Evolutionary conservation across 1,284 basidiomycete species (phyloP).

Genomic region (Cryptococcus amylolentus): DNA sequence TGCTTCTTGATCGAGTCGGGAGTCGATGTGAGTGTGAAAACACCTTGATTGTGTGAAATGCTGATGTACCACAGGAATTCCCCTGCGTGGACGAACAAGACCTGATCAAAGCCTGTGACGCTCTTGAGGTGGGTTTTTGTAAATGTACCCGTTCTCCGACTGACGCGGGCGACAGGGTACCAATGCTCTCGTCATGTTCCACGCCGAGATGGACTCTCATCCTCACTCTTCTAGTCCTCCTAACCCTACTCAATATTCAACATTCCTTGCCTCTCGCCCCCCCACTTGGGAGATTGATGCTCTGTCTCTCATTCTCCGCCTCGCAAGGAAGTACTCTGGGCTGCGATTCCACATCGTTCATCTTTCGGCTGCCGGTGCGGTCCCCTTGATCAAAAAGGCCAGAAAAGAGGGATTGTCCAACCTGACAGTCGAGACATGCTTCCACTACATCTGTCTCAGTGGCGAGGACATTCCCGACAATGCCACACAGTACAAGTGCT

Average conservation of each 20-base stretch:
- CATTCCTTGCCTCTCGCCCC: conserved; percentile 80
- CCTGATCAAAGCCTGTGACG: conserved; percentile 65
- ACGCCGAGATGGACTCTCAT: conserved; percentile 69
- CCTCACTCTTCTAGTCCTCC: conserved; percentile 9
- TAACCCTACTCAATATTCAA: conserved; percentile 57
- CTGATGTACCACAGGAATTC: conserved; percentile 65
- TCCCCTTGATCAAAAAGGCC: conserved; percentile 69
- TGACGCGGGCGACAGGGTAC: conserved; percentile 55
- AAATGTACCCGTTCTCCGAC: background rate
- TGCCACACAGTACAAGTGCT: conserved; percentile 66
- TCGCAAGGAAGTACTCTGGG: conserved; percentile 61
- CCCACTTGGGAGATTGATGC: conserved; percentile 70
- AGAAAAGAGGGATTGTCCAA: conserved; percentile 54
- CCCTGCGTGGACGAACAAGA: conserved; percentile 74
- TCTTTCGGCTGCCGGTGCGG: conserved; percentile 74
- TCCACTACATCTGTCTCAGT: conserved; percentile 73
- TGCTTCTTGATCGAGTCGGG: conserved; percentile 92
- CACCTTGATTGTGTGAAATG: background rate
- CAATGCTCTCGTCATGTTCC: conserved; percentile 73
- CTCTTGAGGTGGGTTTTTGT: conserved; percentile 60
- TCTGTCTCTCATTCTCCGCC: conserved; percentile 66
- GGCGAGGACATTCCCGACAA: conserved; percentile 57
- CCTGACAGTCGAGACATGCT: conserved; percentile 88
- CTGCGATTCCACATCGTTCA: conserved; percentile 90
- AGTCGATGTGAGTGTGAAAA: conserved; percentile 63